Conservation (phyloP, 352 stramenopile species). For the Phytophthora pistaciae region DNA sequence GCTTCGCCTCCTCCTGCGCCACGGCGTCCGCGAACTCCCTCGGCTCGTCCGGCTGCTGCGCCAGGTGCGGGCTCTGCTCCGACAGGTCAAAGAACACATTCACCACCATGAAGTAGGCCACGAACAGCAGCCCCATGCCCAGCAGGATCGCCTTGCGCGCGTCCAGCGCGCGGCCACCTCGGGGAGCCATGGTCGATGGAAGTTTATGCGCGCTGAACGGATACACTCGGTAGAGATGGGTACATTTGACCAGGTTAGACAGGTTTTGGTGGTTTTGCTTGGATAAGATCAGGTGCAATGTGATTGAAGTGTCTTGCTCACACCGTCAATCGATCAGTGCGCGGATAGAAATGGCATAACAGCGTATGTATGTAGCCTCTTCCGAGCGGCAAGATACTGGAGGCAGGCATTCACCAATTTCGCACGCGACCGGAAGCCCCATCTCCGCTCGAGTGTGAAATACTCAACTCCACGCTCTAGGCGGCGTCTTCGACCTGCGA, state of each 20-base stretch:
- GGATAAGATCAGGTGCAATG: conserved; percentile 1
- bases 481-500: conserved; percentile 12
- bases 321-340: not conserved
- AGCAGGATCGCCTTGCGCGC: conserved; percentile 65
- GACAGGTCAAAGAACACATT: conserved; percentile 74
- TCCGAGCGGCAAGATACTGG: not conserved
- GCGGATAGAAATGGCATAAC: conserved; percentile 4
- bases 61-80: conserved; percentile 9
- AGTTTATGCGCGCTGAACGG: conserved; percentile 13
- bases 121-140: conserved; percentile 63
- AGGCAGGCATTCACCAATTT: conserved; percentile 28
- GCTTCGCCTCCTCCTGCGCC: conserved; percentile 6
- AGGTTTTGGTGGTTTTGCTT: not conserved
- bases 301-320: not conserved
- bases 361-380: not conserved
- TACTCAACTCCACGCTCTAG: conserved; percentile 25
- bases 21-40: conserved; percentile 14
- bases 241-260: conserved; percentile 15
- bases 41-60: conserved; percentile 13
- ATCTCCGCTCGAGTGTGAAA: conserved; percentile 27
- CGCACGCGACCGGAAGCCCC: conserved; percentile 15
- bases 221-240: conserved; percentile 9
- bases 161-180: conserved; percentile 37
- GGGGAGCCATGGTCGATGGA: conserved; percentile 23
- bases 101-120: conserved; percentile 71